Base-by-base conservation (phyloP, 129 eudicot species). In the Gnaphalium uliginosum region DNA sequence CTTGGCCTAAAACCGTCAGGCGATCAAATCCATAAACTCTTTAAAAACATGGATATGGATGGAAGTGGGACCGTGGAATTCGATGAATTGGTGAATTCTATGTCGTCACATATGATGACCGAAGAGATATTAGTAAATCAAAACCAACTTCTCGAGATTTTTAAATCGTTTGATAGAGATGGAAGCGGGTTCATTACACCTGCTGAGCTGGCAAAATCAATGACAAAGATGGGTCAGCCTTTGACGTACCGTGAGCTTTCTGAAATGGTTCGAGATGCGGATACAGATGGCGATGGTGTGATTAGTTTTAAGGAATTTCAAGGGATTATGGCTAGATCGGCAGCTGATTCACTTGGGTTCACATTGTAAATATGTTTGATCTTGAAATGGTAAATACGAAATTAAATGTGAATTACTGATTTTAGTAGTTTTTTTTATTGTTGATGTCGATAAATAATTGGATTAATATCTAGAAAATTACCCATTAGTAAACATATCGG, bases 191-290 rank as follows among this genome's bases (percentile, higher is more conserved):
- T 82, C 50, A 87, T 87, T 19, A 87, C 92, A 57, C 79, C 86
- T 30, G 89, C 92, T 1, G 92, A 87, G 89, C 76, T 87, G 0
- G 92, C 92, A 0, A 87, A 87, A 57, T 81, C 89, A 21, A 87
- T 87, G 92, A 87, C 92, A 33, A 87, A 87, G 50, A 87, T 87
- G 92, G 89, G 89, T 0, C 89, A 85, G 48, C 92, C 92, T 4
- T 82, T 87, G 63, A 58, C 92, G 66, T 87, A 85, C 27, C 72
- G 80, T 4, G 92, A 87, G 80, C 76, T 87, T 8, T 74, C 85
- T 1, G 84, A 85, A 71, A 85, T 87, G 92, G 81, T 87, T 53
- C 63, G 79, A 18, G 85, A 87, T 39, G 89, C 87, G 15, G 89
- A 87, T 82, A 72, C 82, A 1, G 85, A 87, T 60, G 92, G 89